Percentiles rank a stretch among this genome's conserved stretches.
Conservation (phyloP, 1,139 yeast genomes). For the Pichia sp. region DNA sequence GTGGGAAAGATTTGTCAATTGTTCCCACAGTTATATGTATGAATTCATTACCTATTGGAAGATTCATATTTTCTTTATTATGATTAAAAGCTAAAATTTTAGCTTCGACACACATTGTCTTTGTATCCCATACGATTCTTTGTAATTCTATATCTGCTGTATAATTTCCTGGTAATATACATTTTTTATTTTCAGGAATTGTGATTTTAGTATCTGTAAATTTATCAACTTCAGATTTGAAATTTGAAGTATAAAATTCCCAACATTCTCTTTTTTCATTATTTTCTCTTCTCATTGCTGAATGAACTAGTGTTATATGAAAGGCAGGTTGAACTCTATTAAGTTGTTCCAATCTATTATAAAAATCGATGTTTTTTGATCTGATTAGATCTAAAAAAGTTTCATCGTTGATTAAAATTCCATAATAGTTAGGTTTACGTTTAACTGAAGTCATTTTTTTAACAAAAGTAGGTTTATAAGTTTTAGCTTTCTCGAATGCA, state of each 20-base stretch:
- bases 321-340: slow-evolving; percentile 50
- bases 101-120: slow-evolving; percentile 54
- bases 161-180: slow-evolving; percentile 18
- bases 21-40: slow-evolving; percentile 82
- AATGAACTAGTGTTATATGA: slow-evolving; percentile 77
- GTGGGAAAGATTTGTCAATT: slow-evolving; percentile 9
- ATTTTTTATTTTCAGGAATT: slow-evolving; percentile 22
- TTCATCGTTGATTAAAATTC: slow-evolving; percentile 27
- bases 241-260: slow-evolving; percentile 15
- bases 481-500: slow-evolving; percentile 47
- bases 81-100: slow-evolving; percentile 31
- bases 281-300: slow-evolving; percentile 32
- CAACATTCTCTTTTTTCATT: slow-evolving; percentile 17
- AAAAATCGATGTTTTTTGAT: slow-evolving; percentile 9
- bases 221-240: slow-evolving; percentile 14
- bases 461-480: slow-evolving; percentile 45
- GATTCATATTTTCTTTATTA: slow-evolving; percentile 16
- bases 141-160: slow-evolving; percentile 35
- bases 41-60: slow-evolving; percentile 37
- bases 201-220: slow-evolving; percentile 3
- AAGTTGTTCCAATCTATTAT: neutral
- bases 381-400: neutral
- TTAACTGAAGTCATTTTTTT: slow-evolving; percentile 31
- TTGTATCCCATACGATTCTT: slow-evolving; percentile 45
- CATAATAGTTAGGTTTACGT: slow-evolving; percentile 36